phyloP scores from a whole-genome alignment of 2,329 filamentous ascomycete genomes.

The Pseudogymnoascus sp. region DNA sequence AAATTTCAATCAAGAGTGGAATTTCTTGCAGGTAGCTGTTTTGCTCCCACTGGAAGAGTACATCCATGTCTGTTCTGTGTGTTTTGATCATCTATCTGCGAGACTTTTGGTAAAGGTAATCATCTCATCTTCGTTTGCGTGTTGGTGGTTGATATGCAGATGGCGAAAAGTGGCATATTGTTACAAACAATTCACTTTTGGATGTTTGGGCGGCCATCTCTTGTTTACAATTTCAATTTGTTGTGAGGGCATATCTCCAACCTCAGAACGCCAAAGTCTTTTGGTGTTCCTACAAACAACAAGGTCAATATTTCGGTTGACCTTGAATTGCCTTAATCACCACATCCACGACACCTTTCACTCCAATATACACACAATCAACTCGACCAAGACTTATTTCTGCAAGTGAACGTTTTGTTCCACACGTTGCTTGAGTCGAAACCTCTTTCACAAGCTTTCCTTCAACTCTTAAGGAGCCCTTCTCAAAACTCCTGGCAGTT shows the following conservation, averaged over 20 bases:
- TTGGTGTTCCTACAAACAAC: neutral
- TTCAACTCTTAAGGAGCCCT: neutral
- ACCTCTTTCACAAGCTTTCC: neutral
- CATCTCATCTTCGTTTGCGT: neutral
- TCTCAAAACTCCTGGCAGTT: neutral
- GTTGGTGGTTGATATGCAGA: neutral
- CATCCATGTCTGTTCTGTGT: neutral
- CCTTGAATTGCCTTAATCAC: neutral
- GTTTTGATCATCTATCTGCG: neutral
- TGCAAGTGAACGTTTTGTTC: neutral
- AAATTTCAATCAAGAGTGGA: constrained; percentile 2
- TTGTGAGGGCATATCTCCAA: neutral
- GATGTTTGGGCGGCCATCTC: neutral
- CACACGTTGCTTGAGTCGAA: neutral
- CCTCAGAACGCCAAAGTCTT: neutral
- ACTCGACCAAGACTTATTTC: neutral
- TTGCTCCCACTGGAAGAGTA: neutral
- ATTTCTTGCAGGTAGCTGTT: neutral
- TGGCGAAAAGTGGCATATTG: neutral
- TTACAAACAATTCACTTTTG: neutral
- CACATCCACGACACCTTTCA: neutral
- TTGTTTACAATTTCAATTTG: neutral
- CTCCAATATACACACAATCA: neutral
- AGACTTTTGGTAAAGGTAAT: neutral
- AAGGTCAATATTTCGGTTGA: neutral